Percentiles rank a stretch among this genome's conserved stretches.
phyloP scores from a whole-genome alignment of 2,329 filamentous ascomycete genomes.

The Myriosclerotinia duriaeana region DNA sequence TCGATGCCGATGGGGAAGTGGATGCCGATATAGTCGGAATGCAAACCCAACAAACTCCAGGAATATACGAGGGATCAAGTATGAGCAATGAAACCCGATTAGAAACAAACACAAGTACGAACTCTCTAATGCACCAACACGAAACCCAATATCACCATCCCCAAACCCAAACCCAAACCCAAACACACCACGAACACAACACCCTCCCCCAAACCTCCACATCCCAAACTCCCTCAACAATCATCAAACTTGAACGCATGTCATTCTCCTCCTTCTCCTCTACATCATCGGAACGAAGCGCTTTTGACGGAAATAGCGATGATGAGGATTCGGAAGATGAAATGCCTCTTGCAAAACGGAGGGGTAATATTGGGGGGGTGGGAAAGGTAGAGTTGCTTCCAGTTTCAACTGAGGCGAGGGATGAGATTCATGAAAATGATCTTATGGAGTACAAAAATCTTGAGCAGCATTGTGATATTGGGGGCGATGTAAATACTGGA shows the following conservation, averaged over 20 bases:
- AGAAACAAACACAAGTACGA: no score
- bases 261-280: background rate
- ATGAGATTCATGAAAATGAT: no score
- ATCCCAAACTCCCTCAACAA: background rate
- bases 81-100: no score
- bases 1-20: background rate
- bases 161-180: background rate
- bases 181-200: background rate
- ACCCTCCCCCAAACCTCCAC: background rate
- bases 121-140: background rate
- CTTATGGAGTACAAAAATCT: no score
- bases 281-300: background rate
- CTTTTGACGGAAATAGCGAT: background rate
- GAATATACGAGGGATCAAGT: background rate
- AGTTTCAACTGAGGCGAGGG: no score
- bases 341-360: constrained; percentile 33
- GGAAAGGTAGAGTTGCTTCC: background rate
- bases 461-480: no score
- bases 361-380: background rate
- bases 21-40: constrained; percentile 10
- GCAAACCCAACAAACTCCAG: background rate
- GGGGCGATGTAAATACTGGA: no score
- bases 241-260: background rate
- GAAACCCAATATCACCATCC: background rate
- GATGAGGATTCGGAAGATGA: constrained; percentile 33